Conservation (phyloP, 1,284 basidiomycete genomes). For the Ceratobasidium theobromae region DNA sequence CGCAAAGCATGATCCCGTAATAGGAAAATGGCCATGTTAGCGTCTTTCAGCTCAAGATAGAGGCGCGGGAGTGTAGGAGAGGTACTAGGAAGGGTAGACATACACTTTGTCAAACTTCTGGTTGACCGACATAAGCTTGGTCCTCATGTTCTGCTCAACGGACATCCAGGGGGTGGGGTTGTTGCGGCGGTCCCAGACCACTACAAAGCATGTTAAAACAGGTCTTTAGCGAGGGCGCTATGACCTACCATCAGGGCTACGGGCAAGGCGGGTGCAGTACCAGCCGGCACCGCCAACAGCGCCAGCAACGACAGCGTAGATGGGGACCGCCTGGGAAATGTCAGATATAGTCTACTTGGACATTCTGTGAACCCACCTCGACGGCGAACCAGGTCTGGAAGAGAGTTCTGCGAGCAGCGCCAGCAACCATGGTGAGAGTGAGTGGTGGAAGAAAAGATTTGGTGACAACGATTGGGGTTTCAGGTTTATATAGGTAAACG, state of each 20-base stretch:
- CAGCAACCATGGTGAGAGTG: slow-evolving; percentile 22
- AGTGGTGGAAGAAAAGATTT: neutral
- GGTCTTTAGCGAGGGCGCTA: neutral
- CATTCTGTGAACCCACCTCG: slow-evolving; percentile 53
- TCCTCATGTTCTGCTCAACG: slow-evolving; percentile 68
- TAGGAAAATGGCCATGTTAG: slow-evolving; percentile 14
- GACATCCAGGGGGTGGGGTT: slow-evolving; percentile 82
- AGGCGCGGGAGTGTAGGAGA: neutral
- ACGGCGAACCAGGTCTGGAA: slow-evolving; percentile 69
- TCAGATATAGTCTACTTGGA: slow-evolving; percentile 34
- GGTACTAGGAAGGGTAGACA: slow-evolving; percentile 33
- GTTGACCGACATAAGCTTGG: slow-evolving; percentile 67
- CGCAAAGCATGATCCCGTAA: slow-evolving; percentile 15
- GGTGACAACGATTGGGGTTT: too few relatives aligned
- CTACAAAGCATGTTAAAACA: slow-evolving; percentile 44
- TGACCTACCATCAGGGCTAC: slow-evolving; percentile 63
- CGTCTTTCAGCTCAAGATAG: neutral
- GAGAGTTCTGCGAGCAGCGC: slow-evolving; percentile 33
- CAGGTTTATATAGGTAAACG: too few relatives aligned
- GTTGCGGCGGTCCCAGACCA: slow-evolving; percentile 70
- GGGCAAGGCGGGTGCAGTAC: slow-evolving; percentile 68
- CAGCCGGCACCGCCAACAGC: slow-evolving; percentile 55
- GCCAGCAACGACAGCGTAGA: slow-evolving; percentile 69
- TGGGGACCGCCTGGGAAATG: slow-evolving; percentile 64
- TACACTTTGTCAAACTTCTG: slow-evolving; percentile 73